phyloP scores from a whole-genome alignment of 176 grass and related monocot genomes.

The Guadua angustifolia region DNA sequence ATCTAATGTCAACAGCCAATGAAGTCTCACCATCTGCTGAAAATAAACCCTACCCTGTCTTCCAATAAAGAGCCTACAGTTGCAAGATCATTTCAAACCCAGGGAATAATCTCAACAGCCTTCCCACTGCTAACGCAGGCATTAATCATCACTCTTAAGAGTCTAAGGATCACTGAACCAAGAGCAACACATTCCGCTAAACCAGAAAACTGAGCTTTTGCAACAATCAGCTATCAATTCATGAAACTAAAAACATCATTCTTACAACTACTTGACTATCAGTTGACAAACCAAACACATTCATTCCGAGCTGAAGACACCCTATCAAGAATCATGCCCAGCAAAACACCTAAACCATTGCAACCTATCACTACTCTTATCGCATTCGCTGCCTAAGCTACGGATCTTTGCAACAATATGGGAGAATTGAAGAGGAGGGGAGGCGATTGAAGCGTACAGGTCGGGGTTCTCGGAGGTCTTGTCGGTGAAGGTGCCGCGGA shows the following conservation, averaged over 20 bases:
- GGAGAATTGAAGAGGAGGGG: not conserved
- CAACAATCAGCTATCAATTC: not conserved
- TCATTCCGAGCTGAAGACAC: not conserved
- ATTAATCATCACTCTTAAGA: not conserved
- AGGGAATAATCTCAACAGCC: not conserved
- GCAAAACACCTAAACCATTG: not conserved
- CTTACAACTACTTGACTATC: not conserved
- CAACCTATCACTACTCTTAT: not conserved
- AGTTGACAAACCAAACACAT: not conserved
- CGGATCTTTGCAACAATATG: not conserved
- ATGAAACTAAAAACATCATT: not conserved
- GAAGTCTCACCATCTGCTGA: no score
- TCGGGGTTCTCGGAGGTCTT: slow-evolving; percentile 91
- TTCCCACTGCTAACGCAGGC: not conserved
- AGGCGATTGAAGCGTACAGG: slow-evolving; percentile 60
- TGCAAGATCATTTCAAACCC: not conserved
- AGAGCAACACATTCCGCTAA: not conserved
- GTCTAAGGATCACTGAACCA: slow-evolving; percentile 23
- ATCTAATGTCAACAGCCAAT: slow-evolving; percentile 5
- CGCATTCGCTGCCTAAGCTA: not conserved
- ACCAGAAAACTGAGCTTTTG: not conserved
- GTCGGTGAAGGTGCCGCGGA: slow-evolving; percentile 89
- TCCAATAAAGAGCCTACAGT: not conserved
- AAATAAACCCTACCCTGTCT: not conserved
- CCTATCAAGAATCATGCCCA: not conserved